Base-by-base conservation (phyloP, 306 rosid genomes). In the Ormosia emarginata region DNA sequence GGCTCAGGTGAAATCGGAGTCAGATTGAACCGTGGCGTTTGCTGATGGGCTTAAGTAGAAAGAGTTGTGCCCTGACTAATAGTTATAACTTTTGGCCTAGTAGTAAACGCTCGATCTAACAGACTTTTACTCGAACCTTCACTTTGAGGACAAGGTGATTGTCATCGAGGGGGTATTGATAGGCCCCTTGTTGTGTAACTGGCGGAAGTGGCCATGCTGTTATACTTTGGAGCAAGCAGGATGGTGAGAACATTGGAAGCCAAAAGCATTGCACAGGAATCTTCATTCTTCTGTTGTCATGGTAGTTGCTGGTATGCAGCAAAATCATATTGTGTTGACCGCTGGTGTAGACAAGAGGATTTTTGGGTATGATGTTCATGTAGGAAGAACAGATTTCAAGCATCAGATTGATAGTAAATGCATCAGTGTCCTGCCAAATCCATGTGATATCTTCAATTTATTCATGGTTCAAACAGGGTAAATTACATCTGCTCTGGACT, bases 401-500 rank as follows among this genome's bases (percentile, higher is more conserved):
- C 97, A 92, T 91, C 97, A 90, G 84, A 85, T 96, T 56, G 99
- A 96, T 73, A 93, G 93, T 77, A 96, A 96, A 91, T 96, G 99
- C 99, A 92, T 95, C 97, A 95, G 96, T 78, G 92, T 90, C 57
- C 63, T 95, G 81, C 99, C 98, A 58, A 95, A 95, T 84, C 98
- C 99, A 0, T 66, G 91, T 7, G 99, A 95, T 24, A 24, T 24
- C 85, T 95, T 92, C 75, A 95, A 95, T 88, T 86, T 95, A 30
- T 95, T 93, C 86, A 93, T 95, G 98, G 99, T 95, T 79, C 99
- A 93, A 85, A 91, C 97, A 4, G 98, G 92, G 99, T 93, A 83
- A 86, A 85, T 67, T 64, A 4, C 30, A 8, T 18, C 61, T 82
- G n/a, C 66, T 72, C 78, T 59, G 37, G 46, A 41, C 36, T 68